Percentiles rank a stretch among this genome's conserved stretches.
Conservation (phyloP, 176 grass and related monocot species). For the Bromus sterilis region DNA sequence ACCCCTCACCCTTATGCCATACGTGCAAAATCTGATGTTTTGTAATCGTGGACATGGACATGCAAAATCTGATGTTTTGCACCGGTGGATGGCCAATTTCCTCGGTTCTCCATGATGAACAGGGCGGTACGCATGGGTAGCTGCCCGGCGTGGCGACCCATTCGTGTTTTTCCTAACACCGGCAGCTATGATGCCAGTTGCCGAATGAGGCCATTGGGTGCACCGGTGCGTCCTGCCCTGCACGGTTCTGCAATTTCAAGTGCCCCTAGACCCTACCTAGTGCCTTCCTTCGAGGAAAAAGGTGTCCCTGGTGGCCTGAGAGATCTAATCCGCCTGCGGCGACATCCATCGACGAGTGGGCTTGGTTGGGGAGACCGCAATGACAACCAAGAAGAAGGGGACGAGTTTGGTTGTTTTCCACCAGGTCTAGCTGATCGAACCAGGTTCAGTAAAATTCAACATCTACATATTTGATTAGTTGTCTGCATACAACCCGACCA, state of each 20-base stretch:
- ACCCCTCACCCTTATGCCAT: no score
- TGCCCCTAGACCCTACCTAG: background rate
- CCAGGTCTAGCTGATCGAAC: no score
- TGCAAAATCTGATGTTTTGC: background rate
- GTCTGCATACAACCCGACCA: no score
- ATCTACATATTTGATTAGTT: no score
- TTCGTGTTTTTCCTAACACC: background rate
- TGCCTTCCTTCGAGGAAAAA: background rate
- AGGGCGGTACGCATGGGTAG: no score
- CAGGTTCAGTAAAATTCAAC: no score
- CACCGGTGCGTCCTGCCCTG: background rate
- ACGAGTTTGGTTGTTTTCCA: no score
- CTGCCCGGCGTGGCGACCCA: background rate
- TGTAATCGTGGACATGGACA: background rate
- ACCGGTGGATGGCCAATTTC: background rate
- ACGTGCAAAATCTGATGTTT: background rate
- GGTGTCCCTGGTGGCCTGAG: background rate
- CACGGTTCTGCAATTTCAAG: constrained; percentile 14
- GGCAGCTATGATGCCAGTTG: background rate
- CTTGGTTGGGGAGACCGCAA: no score
- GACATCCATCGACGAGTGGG: no score
- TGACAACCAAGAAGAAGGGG: no score
- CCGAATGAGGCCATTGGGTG: no score
- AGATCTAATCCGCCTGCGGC: no score
- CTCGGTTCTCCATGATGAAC: background rate